phyloP scores from a whole-genome alignment of 805 yeast genomes.

The Starmerella powellii region DNA sequence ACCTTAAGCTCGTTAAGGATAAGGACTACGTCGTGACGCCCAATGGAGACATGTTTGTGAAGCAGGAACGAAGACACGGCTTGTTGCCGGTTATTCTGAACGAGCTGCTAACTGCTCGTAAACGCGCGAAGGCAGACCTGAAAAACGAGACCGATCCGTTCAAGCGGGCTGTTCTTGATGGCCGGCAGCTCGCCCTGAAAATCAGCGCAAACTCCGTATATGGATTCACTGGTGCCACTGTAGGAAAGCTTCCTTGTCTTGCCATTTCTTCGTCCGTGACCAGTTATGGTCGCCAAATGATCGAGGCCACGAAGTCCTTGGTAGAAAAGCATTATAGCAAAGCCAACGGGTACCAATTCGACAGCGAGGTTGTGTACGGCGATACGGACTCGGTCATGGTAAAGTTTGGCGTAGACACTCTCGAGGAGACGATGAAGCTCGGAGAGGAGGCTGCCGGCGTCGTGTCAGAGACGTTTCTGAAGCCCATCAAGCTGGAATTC shows the following conservation, averaged over 20 bases:
- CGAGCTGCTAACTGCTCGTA: constrained; percentile 83
- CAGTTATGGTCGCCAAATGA: constrained; percentile 93
- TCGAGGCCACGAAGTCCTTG: constrained; percentile 75
- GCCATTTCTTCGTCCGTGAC: constrained; percentile 94
- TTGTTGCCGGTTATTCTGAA: constrained; percentile 82
- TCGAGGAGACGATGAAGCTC: constrained; percentile 72
- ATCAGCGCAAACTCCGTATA: constrained; percentile 97
- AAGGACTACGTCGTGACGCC: constrained; percentile 81
- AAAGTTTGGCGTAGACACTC: constrained; percentile 74
- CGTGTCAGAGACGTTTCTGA: constrained; percentile 64
- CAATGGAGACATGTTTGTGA: constrained; percentile 83
- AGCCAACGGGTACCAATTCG: constrained; percentile 72
- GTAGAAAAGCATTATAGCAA: constrained; percentile 70
- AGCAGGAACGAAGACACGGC: constrained; percentile 57
- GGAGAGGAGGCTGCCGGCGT: constrained; percentile 90
- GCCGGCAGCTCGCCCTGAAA: constrained; percentile 91
- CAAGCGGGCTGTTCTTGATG: constrained; percentile 83
- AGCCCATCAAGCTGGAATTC: constrained; percentile 89
- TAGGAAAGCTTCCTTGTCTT: constrained; percentile 91
- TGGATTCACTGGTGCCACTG: constrained; percentile 98
- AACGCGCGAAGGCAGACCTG: constrained; percentile 79
- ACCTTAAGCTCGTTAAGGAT: constrained; percentile 46
- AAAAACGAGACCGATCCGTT: constrained; percentile 92
- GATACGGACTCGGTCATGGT: constrained; percentile 99
- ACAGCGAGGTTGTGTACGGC: constrained; percentile 89